These are phyloP conservation scores for Annulohypoxylon truncatum DNA, from an alignment of 2,329 filamentous ascomycete species.

Conservation along the genomic window DNA sequence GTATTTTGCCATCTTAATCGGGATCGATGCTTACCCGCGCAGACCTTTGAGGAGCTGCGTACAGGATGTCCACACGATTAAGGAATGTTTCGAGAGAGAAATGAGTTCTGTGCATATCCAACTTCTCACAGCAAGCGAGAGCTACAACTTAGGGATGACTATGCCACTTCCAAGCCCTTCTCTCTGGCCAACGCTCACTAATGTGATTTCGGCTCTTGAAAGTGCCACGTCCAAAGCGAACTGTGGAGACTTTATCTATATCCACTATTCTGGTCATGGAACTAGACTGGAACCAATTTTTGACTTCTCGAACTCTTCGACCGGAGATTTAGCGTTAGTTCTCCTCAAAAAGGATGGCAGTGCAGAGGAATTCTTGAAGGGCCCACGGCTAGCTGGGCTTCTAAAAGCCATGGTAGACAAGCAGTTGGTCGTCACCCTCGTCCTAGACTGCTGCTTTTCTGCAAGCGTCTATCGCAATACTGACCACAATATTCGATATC, in stretches of 20 bases:
- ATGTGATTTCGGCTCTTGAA: not conserved
- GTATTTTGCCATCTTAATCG: not conserved
- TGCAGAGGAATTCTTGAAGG: not conserved
- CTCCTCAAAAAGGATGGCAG: not conserved
- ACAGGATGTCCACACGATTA: not conserved
- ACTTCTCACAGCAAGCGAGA: not conserved
- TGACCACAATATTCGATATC: not conserved
- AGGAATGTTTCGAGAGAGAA: not conserved
- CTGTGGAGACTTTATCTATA: conserved; percentile 19
- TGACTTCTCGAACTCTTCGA: not conserved
- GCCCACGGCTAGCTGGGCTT: not conserved
- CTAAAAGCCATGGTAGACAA: conserved; percentile 14
- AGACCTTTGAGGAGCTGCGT: not conserved
- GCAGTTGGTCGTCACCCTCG: conserved; percentile 12
- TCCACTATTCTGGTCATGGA: conserved; percentile 27
- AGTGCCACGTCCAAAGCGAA: not conserved
- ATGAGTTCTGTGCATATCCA: not conserved
- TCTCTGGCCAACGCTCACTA: not conserved
- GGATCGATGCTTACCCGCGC: not conserved
- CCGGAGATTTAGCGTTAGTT: conserved; percentile 3
- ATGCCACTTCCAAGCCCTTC: not conserved
- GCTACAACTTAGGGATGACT: too few species aligned
- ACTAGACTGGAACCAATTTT: not conserved
- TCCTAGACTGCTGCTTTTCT: conserved; percentile 26
- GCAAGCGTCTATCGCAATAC: conserved; percentile 9